Base-by-base conservation (phyloP, 2,329 filamentous ascomycete genomes). In the Talaromyces amestolkiae region DNA sequence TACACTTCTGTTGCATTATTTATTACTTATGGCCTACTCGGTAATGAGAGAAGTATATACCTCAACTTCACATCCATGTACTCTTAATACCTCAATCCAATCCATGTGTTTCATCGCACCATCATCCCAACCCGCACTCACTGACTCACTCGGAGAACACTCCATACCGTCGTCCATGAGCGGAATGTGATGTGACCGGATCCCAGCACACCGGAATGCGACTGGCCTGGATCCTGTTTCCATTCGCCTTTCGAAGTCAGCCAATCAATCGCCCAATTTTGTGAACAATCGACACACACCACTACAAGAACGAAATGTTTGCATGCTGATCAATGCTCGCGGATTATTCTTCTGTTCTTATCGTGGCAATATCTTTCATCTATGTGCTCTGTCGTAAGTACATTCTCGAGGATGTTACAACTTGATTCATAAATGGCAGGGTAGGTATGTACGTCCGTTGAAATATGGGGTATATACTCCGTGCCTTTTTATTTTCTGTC, bases 391-490 rank as follows among this genome's bases (percentile, higher is more conserved):
- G 17, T 41, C 39, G 39, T n/a, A 41, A 15, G 39, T 24, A 24
- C 51, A 54, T 54, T 19, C 51, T 19, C 49, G 22, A 24, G 15
- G n/a, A 3, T 22, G 35, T 37, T 31, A 31, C 35, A 37, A 47
- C 19, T 2, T 22, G 11, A 22, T 31, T 31, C 27, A 31, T 7
- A 4, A 31, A 31, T 31, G 27, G n/a, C 5, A 22, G 8, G 15
- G n/a, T 13, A 22, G 3, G 15, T 31, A n/a, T 17, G 27, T 51
- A 19, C 3, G 35, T 54, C 31, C 53, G 53, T 56, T 56, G 53
- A 56, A 37, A 56, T 17, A 56, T 39, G 53, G 53, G 33, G 53
- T 56, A 56, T 35, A 53, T 39, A 13, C 53, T 39, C 53, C 53
- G 19, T 9, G 9, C 31, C n/a, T 35, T 13, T 37, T 37, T 19